These are phyloP conservation scores for Cordyceps militaris DNA, from an alignment of 2,329 filamentous ascomycete genomes.

Conservation along the genomic window DNA sequence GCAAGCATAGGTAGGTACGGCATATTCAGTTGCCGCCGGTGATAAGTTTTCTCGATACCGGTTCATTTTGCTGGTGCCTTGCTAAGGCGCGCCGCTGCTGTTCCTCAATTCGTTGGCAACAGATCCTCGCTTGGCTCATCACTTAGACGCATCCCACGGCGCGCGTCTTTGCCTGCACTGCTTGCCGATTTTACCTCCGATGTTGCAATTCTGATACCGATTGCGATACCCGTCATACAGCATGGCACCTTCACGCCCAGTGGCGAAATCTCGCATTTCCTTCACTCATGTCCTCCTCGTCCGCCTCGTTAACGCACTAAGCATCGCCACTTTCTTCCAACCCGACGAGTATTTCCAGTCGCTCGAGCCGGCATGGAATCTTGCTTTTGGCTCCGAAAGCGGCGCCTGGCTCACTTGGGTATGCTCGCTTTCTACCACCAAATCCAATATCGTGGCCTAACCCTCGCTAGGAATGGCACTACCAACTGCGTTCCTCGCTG, in stretches of 20 bases:
- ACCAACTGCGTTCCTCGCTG: constrained; percentile 80
- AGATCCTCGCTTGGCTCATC: neutral
- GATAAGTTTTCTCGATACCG: too few species aligned
- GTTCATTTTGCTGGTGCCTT: too few species aligned
- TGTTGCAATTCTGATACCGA: neutral
- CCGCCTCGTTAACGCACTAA: constrained; percentile 73
- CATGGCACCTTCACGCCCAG: neutral
- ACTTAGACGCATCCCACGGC: neutral
- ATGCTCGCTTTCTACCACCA: constrained; percentile 25
- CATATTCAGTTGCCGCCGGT: neutral
- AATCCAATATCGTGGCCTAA: constrained; percentile 14
- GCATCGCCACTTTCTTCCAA: constrained; percentile 86
- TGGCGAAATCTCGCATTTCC: constrained; percentile 18
- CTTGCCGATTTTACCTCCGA: neutral
- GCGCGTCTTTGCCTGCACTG: neutral
- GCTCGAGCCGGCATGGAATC: constrained; percentile 86
- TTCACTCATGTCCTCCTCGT: constrained; percentile 49
- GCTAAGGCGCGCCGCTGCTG: neutral
- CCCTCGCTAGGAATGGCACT: constrained; percentile 72
- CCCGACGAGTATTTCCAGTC: constrained; percentile 97
- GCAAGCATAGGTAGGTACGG: neutral
- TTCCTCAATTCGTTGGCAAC: neutral
- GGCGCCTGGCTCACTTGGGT: constrained; percentile 97
- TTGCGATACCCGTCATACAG: neutral
- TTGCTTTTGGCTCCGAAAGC: constrained; percentile 69